Evolutionary conservation across 805 yeast genomes (phyloP).

Genomic region (Nakazawaea sp.): DNA sequence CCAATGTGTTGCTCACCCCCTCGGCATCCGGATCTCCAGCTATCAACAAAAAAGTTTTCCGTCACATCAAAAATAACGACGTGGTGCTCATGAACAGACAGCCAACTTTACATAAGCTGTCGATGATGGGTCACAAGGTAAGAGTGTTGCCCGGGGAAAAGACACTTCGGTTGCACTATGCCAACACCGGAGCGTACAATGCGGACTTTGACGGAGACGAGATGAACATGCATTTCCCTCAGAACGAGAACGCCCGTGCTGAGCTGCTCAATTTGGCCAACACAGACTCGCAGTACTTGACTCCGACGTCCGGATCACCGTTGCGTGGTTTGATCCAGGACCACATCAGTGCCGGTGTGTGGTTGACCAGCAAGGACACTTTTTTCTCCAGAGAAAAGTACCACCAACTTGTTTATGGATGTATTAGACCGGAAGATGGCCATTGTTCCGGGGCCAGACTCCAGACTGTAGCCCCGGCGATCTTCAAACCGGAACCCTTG

Average conservation of each 20-base stretch:
- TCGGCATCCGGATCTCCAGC: conserved; percentile 50
- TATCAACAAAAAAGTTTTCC: conserved; percentile 84
- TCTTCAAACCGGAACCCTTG: conserved; percentile 77
- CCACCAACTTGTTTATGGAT: conserved; percentile 89
- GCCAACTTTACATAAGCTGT: conserved; percentile 97
- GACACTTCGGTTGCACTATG: conserved; percentile 93
- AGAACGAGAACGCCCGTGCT: conserved; percentile 93
- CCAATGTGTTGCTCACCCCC: conserved; percentile 92
- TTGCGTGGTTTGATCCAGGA: conserved; percentile 98
- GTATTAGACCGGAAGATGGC: conserved; percentile 96
- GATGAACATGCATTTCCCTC: conserved; percentile 99
- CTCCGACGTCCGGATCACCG: conserved; percentile 98
- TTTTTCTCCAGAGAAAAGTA: conserved; percentile 87
- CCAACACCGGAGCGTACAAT: conserved; percentile 97
- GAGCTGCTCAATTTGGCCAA: conserved; percentile 94
- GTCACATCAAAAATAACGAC: conserved; percentile 93
- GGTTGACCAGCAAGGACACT: conserved; percentile 91
- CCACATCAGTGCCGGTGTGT: conserved; percentile 97
- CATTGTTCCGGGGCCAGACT: conserved; percentile 69
- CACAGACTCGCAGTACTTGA: conserved; percentile 94
- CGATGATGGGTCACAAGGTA: conserved; percentile 99
- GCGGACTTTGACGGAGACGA: conserved; percentile 99
- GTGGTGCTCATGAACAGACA: conserved; percentile 98
- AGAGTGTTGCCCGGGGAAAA: conserved; percentile 96
- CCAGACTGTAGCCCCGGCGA: conserved; percentile 82